A percentile compares a stretch with the other conserved stretches of the same genome.
Conservation (phyloP, 139 green algal genomes). For the Dunaliella primolecta region DNA sequence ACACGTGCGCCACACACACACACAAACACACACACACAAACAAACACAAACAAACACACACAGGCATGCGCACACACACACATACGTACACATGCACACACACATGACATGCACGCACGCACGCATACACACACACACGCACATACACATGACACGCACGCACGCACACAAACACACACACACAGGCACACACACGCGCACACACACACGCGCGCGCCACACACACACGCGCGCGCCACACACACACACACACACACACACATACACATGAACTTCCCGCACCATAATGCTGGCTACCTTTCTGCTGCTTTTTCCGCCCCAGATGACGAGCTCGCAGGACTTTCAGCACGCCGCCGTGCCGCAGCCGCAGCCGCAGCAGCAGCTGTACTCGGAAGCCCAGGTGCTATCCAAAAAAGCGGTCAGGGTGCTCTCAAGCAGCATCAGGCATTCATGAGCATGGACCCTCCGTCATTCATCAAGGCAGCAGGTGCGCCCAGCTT, state of each 20-base stretch:
- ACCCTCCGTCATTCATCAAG: not conserved
- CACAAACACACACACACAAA: conserved; percentile 2
- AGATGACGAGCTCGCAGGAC: too few relatives aligned
- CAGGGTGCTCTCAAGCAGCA: too few relatives aligned
- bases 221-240: not conserved
- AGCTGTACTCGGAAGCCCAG: too few relatives aligned
- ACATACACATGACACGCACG: not conserved
- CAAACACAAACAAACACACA: not conserved
- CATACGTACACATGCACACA: not conserved
- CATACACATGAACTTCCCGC: not conserved
- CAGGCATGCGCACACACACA: not conserved
- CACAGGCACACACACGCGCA: not conserved
- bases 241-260: conserved; percentile 11
- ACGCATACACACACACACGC: conserved; percentile 4
- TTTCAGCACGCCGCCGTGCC: too few relatives aligned
- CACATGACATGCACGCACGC: not conserved
- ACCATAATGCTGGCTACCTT: not conserved
- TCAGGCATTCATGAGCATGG: not conserved
- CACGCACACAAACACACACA: not conserved
- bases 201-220: not conserved
- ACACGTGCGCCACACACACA: not conserved
- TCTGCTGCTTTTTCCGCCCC: not conserved
- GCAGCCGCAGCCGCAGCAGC: too few relatives aligned
- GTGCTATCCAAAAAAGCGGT: too few relatives aligned
- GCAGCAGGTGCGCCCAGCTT: not conserved